A percentile compares a stretch with the other conserved stretches of the same genome.
Conservation (phyloP, 2,329 filamentous ascomycete genomes). For the Sodiomyces alkalinus region DNA sequence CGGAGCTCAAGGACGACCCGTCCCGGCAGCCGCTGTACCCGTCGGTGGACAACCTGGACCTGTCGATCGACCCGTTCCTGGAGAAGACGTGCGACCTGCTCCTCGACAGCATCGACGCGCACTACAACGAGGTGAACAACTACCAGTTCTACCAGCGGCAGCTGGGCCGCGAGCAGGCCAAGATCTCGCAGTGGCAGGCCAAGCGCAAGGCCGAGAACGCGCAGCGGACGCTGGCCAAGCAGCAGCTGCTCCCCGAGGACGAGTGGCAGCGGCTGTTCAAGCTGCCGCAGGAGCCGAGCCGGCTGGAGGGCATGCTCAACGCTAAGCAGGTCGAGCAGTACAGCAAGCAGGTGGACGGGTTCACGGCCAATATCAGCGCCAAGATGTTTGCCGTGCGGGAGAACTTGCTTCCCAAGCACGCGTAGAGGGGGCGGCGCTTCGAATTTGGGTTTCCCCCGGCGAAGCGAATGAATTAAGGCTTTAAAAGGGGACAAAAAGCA, state of each 20-base stretch:
- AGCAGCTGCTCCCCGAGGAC: conserved; percentile 78
- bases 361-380: conserved; percentile 76
- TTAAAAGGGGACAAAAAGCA: not conserved
- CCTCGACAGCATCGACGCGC: conserved; percentile 89
- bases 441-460: not conserved
- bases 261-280: conserved; percentile 99
- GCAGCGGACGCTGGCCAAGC: conserved; percentile 70
- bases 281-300: conserved; percentile 84
- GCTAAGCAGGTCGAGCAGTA: conserved; percentile 96
- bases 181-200: conserved; percentile 90
- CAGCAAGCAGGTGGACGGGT: conserved; percentile 90
- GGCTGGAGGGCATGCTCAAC: conserved; percentile 87
- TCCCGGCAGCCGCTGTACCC: conserved; percentile 57
- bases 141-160: conserved; percentile 94
- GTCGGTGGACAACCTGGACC: conserved; percentile 77
- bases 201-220: conserved; percentile 97
- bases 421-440: conserved; percentile 3
- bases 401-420: conserved; percentile 43
- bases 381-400: conserved; percentile 97
- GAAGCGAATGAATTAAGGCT: not conserved
- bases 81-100: conserved; percentile 97
- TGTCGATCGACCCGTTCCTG: conserved; percentile 92
- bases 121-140: conserved; percentile 99
- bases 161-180: conserved; percentile 82
- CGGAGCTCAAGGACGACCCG: conserved; percentile 57